phyloP scores from a whole-genome alignment of 768 basidiomycete genomes.

The Rhodotorula graminis region DNA sequence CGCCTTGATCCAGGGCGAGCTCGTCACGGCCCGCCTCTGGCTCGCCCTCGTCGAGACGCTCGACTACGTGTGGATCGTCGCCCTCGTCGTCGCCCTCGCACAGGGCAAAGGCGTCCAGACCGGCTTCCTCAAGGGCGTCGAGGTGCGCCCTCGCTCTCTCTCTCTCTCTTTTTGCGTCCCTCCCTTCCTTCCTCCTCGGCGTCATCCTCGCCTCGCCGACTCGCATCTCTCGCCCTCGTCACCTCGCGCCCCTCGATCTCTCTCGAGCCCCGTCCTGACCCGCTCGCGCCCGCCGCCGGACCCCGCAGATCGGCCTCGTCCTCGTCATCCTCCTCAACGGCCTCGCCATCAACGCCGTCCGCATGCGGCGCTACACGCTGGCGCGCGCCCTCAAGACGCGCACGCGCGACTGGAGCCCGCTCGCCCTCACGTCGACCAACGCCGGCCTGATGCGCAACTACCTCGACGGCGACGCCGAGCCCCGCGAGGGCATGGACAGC shows the following conservation, averaged over 20 bases:
- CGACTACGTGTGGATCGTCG: slow-evolving; percentile 15
- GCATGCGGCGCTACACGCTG: slow-evolving; percentile 35
- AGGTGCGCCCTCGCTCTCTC: slow-evolving; percentile 3
- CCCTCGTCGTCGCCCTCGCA: slow-evolving; percentile 22
- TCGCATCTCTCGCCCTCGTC: too few species aligned
- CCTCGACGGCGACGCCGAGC: slow-evolving; percentile 30
- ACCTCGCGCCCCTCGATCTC: too few species aligned
- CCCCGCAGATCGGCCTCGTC: slow-evolving; percentile 23
- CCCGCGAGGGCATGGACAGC: not conserved
- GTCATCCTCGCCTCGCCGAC: too few species aligned
- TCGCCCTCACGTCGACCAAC: slow-evolving; percentile 32
- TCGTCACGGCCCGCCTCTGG: slow-evolving; percentile 7
- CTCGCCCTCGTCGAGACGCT: slow-evolving; percentile 22
- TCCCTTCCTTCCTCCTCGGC: too few species aligned
- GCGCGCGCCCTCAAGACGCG: slow-evolving; percentile 12
- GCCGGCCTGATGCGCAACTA: slow-evolving; percentile 28
- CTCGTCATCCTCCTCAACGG: slow-evolving; percentile 31
- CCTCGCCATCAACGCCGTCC: slow-evolving; percentile 21
- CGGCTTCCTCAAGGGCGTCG: slow-evolving; percentile 31
- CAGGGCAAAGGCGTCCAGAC: slow-evolving; percentile 12
- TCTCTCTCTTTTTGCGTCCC: not conserved
- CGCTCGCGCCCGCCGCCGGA: too few species aligned
- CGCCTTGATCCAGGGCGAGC: not conserved
- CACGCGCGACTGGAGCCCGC: slow-evolving; percentile 37
- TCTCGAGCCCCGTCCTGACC: too few species aligned